Evolutionary conservation across 2,329 filamentous ascomycete species (phyloP).

Genomic region (Alternaria sp.): DNA sequence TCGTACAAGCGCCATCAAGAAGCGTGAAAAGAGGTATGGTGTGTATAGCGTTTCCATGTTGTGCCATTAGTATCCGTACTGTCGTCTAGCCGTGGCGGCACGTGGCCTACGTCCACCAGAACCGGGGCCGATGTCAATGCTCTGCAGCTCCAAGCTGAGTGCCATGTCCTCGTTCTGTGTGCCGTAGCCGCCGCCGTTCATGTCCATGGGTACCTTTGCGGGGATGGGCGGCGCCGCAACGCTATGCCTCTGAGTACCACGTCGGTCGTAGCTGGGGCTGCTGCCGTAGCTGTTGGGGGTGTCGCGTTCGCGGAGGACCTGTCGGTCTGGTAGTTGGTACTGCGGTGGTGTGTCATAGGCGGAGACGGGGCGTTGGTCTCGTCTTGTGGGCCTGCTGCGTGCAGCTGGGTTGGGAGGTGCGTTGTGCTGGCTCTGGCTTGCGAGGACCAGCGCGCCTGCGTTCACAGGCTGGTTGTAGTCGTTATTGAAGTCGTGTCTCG

Average conservation of each 20-base stretch:
- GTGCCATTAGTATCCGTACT: slow-evolving; percentile 18
- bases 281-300: slow-evolving; percentile 41
- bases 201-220: slow-evolving; percentile 69
- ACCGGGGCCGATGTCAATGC: slow-evolving; percentile 53
- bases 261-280: slow-evolving; percentile 34
- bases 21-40: background rate
- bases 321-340: slow-evolving; percentile 26
- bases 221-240: slow-evolving; percentile 65
- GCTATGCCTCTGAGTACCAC: slow-evolving; percentile 27
- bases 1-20: slow-evolving; percentile 10
- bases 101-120: slow-evolving; percentile 28
- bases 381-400: slow-evolving; percentile 40
- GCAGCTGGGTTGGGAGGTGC: slow-evolving; percentile 17
- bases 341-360: slow-evolving; percentile 16
- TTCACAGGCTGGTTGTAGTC: slow-evolving; percentile 22
- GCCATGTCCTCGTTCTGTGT: slow-evolving; percentile 53
- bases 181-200: slow-evolving; percentile 13
- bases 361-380: slow-evolving; percentile 25
- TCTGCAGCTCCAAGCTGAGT: slow-evolving; percentile 72
- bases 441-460: slow-evolving; percentile 32
- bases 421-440: slow-evolving; percentile 24
- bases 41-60: background rate
- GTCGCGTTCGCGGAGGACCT: slow-evolving; percentile 46
- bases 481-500: slow-evolving; percentile 35
- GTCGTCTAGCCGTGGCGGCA: slow-evolving; percentile 14